Evolutionary conservation across 192 early-diverging fungal species (phyloP), one percentile per base, ranked within the genome.

Genomic region (Physocladia obscura): DNA sequence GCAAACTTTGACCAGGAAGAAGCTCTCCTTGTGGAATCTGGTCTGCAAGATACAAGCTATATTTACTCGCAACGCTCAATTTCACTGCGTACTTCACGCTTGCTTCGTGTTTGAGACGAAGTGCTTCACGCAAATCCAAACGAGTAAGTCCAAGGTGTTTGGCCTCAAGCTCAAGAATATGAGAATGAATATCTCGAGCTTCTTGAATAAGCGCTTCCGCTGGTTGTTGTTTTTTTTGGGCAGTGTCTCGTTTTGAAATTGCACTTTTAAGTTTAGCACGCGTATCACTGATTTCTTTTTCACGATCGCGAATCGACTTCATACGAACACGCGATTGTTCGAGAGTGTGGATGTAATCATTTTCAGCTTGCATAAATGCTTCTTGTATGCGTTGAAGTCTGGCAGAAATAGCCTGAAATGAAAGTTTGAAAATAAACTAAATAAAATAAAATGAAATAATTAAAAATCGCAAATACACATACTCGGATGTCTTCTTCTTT

Each of bases 21-120:
- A 73, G 38, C 8, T 13, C 44, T 1, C 71, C 71, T 58, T 73
- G 71, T 17, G 71, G 71, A 15, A 73, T 73, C 39, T 73, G 71
- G 24, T 73, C 62, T 15, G 62, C 71, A 3, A 73, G 32, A 36
- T 67, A 50, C 4, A 49, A 22, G 6, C 27, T 27, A 34, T 67
- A 73, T 21, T 56, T 59, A 1, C 60, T 49, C 6, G 58, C 70
- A 3, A 60, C 69, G 30, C 57, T 60, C 0, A 72, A 15, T 30
- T 59, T 57, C 2, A 49, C 54, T 4, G 71, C 61, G 30, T 67
- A 73, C 21, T 67, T 64, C 21, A 55, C 19, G 30, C 21, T 22
- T 6, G 62, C 71, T 58, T 56, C 62, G 47, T 65, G 62, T 17
- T 58, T 44, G 27, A 73, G 26, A 22, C 54, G 54, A 17, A 73